These are phyloP conservation scores for Blastosporella zonata DNA, from an alignment of 1,284 basidiomycete species.

Conservation along the genomic window DNA sequence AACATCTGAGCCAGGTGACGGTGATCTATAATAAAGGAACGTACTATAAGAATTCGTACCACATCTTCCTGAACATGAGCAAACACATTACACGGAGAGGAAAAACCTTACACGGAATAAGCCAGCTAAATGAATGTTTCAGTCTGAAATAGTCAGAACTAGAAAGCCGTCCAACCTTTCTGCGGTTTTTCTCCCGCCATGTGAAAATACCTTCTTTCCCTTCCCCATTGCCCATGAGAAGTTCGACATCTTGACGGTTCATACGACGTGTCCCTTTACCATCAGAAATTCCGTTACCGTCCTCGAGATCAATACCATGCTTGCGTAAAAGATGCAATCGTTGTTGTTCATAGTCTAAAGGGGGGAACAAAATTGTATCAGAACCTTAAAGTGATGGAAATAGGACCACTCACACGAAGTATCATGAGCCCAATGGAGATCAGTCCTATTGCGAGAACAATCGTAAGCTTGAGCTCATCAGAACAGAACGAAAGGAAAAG, in stretches of 20 bases:
- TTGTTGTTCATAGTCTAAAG: conserved; percentile 90
- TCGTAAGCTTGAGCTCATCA: conserved; percentile 13
- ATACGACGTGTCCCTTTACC: conserved; percentile 70
- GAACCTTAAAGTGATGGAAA: conserved; percentile 13
- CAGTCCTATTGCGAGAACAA: conserved; percentile 49
- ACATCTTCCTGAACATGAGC: conserved; percentile 46
- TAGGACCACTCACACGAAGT: conserved; percentile 63
- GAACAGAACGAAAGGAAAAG: conserved; percentile 14
- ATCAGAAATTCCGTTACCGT: conserved; percentile 61
- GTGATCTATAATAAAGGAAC: conserved; percentile 23
- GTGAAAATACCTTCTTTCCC: conserved; percentile 83
- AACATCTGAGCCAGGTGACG: conserved; percentile 11
- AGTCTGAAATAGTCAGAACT: conserved; percentile 10
- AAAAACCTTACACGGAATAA: conserved; percentile 80
- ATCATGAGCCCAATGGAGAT: conserved; percentile 91
- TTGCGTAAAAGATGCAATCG: conserved; percentile 85
- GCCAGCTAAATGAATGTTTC: conserved; percentile 59
- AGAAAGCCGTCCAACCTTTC: conserved; percentile 54
- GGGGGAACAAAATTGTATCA: conserved; percentile 14
- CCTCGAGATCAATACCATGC: conserved; percentile 93
- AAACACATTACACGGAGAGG: neutral
- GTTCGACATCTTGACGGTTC: conserved; percentile 75
- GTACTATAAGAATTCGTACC: conserved; percentile 91
- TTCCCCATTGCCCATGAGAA: conserved; percentile 75
- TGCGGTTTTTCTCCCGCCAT: conserved; percentile 90